Base-by-base conservation (phyloP, 2,329 filamentous ascomycete genomes). In the Cladophialophora bantiana region DNA sequence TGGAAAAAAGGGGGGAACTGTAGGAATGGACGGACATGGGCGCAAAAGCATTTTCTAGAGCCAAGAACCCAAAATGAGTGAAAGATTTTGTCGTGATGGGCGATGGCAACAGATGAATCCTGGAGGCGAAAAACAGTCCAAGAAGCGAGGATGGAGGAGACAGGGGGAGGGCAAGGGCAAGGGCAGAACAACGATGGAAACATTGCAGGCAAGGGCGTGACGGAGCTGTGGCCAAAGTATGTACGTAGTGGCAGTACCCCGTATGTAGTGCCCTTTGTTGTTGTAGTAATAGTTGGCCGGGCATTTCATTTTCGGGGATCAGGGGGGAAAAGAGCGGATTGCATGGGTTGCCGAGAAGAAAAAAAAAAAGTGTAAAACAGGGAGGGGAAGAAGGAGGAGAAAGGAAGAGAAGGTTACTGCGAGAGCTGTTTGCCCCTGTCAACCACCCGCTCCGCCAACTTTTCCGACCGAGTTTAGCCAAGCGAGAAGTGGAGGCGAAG, bases 401-500 rank as follows among this genome's bases (percentile, higher is more conserved):
- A 12, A 18, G 18, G 40, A 36, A 18, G 52, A 18, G 20, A 10
- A n/a, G n/a, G 9, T n/a, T 20, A 32, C 26, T 26, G 26, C 3
- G 26, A 26, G 26, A 20, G n/a, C 15, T 35, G 9, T 55, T 36
- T 55, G 52, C 52, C 52, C 52, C 52, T 55, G 52, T 35, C 52
- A n/a, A 34, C 31, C 31, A 10, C 26, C 26, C 5, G 31, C 52
- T 34, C n/a, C 31, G 18, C 52, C n/a, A 50, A 26, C 45, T 26
- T 26, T 26, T 50, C 45, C 45, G 1, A 50, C 45, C 45, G 7
- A 50, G 45, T 50, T 50, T 50, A 50, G 26, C 45, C 45, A 50
- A 50, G 45, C 45, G 45, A 50, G 45, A 50, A 26, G 45, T 50
- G 45, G 45, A 50, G 45, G 45, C 45, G 45, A 50, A 50, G 45